A percentile compares a stretch with the other conserved stretches of the same genome.
These are phyloP conservation scores for Cinnamomum chago DNA, from an alignment of 164 flowering plant genomes.

Conservation along the genomic window DNA sequence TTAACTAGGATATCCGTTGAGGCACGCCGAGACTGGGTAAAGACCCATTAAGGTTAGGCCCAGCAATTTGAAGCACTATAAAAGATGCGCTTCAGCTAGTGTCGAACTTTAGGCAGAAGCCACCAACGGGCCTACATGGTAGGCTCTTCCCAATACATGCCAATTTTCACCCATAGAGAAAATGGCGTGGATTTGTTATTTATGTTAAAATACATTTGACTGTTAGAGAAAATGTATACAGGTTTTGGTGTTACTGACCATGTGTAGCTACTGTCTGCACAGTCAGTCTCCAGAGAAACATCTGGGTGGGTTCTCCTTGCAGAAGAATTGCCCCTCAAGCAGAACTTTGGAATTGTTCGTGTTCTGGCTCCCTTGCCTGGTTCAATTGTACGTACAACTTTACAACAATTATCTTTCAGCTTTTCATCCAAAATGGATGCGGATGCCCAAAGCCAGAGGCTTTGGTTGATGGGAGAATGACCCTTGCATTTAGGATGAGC, in stretches of 20 bases:
- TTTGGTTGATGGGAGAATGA: constrained; percentile 93
- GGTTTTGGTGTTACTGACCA: background rate
- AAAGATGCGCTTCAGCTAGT: too few species aligned
- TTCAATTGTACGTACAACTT: constrained; percentile 54
- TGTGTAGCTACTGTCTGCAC: constrained; percentile 32
- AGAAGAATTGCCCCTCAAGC: constrained; percentile 68
- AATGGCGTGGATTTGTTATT: too few species aligned
- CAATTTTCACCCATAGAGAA: too few species aligned
- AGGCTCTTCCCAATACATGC: too few species aligned
- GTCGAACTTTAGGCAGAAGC: too few species aligned
- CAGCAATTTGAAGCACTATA: too few species aligned
- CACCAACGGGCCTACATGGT: too few species aligned
- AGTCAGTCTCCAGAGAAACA: constrained; percentile 60
- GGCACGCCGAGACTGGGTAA: too few species aligned
- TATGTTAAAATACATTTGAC: too few species aligned
- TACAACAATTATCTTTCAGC: background rate
- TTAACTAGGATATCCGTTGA: too few species aligned
- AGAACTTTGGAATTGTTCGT: constrained; percentile 59
- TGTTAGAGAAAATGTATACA: background rate
- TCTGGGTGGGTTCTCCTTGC: constrained; percentile 85
- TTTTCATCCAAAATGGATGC: constrained; percentile 72
- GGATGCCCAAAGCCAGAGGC: constrained; percentile 47
- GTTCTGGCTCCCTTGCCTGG: constrained; percentile 87
- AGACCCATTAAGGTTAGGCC: too few species aligned
- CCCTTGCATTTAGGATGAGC: constrained; percentile 79